Base-by-base conservation (phyloP, 2,329 filamentous ascomycete species). In the Microthyrium microscopicum region DNA sequence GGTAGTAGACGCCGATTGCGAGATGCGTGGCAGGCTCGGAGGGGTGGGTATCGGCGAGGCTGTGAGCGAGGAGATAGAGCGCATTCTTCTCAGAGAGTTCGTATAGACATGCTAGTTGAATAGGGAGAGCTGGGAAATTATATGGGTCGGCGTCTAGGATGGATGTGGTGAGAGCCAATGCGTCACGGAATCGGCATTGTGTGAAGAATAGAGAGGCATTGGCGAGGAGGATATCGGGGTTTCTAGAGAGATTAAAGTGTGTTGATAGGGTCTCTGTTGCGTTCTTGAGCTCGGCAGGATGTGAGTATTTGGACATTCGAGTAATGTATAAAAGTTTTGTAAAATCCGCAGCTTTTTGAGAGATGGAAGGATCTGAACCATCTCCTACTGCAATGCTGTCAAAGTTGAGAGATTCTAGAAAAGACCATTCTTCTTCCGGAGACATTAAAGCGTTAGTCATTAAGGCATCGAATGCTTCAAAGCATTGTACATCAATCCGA, bases 311-410 rank as follows among this genome's bases (percentile, higher is more conserved):
- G 40, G 85, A 94, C 16, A 98, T 64, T 16, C 85, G 73, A 3
- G 89, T 98, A 4, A 82, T 94, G 60, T 98, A 98, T 17, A 98
- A 74, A 68, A 92, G 89, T 52, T 82, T 85, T 2, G 83, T 87
- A 50, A 98, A 95, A 46, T 92, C 79, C 8, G 82, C 83, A 7
- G 85, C 84, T 58, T 94, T 83, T 52, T 91, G 81, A 1, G 77
- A 74, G 1, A 70, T 61, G 0, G 75, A 73, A 1, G 70, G 59
- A 41, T 82, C 28, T 6, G 12, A 20, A 25, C 36, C 36, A n/a
- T 31, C 35, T 9, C 30, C 26, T 1, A 77, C 68, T 5, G 65
- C 64, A 41, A 95, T 77, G 15, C 77, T 73, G 52, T 92, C 84
- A 51, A 98, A 98, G 56, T 94, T 75, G 16, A 94, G 67, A 33